These are phyloP conservation scores for Alternaria triticimaculans DNA, from an alignment of 2,329 filamentous ascomycete species.

Conservation along the genomic window DNA sequence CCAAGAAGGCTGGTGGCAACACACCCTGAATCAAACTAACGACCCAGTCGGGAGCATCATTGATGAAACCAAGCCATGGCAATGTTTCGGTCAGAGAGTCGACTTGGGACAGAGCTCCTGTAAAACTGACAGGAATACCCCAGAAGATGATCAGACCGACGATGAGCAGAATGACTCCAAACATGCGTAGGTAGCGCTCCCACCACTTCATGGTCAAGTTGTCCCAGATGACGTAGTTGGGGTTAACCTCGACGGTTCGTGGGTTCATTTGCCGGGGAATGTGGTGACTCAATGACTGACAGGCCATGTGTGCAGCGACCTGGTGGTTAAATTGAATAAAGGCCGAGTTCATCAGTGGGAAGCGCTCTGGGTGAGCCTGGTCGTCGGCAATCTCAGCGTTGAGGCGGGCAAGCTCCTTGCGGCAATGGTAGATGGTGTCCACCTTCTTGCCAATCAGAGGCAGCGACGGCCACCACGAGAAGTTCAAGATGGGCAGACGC, in stretches of 20 bases:
- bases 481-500: slow-evolving; percentile 64
- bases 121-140: slow-evolving; percentile 90
- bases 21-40: slow-evolving; percentile 82
- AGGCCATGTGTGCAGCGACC: slow-evolving; percentile 97
- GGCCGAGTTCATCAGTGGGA: slow-evolving; percentile 91
- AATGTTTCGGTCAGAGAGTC: slow-evolving; percentile 70
- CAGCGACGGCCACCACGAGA: slow-evolving; percentile 77
- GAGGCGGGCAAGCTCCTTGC: slow-evolving; percentile 81
- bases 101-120: slow-evolving; percentile 81
- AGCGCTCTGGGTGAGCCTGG: slow-evolving; percentile 83
- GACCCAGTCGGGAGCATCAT: slow-evolving; percentile 64
- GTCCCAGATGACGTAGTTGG: slow-evolving; percentile 92
- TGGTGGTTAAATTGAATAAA: slow-evolving; percentile 99
- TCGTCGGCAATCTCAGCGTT: slow-evolving; percentile 93
- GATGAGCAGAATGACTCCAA: slow-evolving; percentile 69
- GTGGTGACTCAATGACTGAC: slow-evolving; percentile 89
- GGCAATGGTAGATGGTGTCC: slow-evolving; percentile 91
- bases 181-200: slow-evolving; percentile 79
- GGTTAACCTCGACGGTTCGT: slow-evolving; percentile 89
- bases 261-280: slow-evolving; percentile 93
- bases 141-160: slow-evolving; percentile 82
- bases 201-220: slow-evolving; percentile 98
- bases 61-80: slow-evolving; percentile 74
- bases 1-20: slow-evolving; percentile 77
- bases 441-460: slow-evolving; percentile 86